phyloP scores from a whole-genome alignment of 1,139 yeast genomes.

The Scheffersomyces insectosa region DNA sequence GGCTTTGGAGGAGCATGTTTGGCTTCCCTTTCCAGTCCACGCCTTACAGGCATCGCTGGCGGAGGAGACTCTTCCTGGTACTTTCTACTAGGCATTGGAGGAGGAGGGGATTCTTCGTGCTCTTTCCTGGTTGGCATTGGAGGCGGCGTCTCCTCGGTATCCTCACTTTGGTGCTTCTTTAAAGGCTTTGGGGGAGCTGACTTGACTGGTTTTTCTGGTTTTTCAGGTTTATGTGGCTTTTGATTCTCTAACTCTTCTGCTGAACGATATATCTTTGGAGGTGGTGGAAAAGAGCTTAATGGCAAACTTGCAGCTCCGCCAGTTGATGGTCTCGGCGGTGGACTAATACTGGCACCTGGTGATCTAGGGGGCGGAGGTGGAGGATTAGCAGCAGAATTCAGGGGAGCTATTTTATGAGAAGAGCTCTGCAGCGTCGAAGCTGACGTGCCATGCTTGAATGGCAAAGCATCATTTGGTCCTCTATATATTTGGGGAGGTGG shows the following conservation, averaged over 20 bases:
- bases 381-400: background rate
- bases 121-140: background rate
- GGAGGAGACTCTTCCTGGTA: too few relatives aligned
- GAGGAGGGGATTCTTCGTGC: background rate
- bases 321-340: background rate
- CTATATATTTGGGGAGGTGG: constrained; percentile 16
- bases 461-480: constrained; percentile 2
- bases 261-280: constrained; percentile 9
- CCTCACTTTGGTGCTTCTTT: constrained; percentile 11
- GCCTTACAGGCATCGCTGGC: too few relatives aligned
- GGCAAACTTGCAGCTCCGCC: background rate
- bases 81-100: background rate
- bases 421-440: background rate
- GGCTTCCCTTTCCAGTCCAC: too few relatives aligned
- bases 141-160: background rate
- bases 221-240: constrained; percentile 12
- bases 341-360: too few relatives aligned
- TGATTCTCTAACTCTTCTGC: too few relatives aligned
- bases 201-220: constrained; percentile 9
- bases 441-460: background rate
- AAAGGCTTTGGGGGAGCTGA: constrained; percentile 6
- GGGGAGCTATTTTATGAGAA: background rate
- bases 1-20: too few relatives aligned
- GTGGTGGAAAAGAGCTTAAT: background rate
- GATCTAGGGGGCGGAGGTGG: background rate